Conservation (phyloP, 140 eudicot species). For the Stevia rebaudiana region DNA sequence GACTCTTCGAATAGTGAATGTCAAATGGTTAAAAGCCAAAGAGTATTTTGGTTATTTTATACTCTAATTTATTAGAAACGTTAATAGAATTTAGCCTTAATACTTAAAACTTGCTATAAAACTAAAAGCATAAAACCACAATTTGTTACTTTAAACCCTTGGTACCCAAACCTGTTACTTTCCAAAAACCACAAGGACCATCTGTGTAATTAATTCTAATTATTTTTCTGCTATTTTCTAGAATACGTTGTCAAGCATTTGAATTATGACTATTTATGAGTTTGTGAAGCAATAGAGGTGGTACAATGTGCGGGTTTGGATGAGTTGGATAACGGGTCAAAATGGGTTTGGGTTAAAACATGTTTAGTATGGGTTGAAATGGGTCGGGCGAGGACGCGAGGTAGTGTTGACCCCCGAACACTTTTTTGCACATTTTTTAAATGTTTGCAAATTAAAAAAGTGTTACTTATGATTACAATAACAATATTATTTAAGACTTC, state of each 20-base stretch:
- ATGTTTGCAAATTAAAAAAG: neutral
- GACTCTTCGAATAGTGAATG: too few relatives aligned
- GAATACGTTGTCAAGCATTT: neutral
- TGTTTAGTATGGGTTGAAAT: neutral
- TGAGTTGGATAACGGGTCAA: neutral
- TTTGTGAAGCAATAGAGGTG: neutral
- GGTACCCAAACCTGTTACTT: too few relatives aligned
- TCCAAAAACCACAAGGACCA: too few relatives aligned
- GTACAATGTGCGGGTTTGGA: neutral
- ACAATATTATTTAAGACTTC: neutral
- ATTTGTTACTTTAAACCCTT: too few relatives aligned
- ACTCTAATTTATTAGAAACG: too few relatives aligned
- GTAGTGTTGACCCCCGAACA: neutral
- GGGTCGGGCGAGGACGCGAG: too few relatives aligned
- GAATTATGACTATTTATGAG: neutral
- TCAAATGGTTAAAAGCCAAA: too few relatives aligned
- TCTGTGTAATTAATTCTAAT: too few relatives aligned
- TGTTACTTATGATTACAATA: neutral
- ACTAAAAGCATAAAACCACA: too few relatives aligned
- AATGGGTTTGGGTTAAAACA: neutral
- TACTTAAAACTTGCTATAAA: too few relatives aligned
- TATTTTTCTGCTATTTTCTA: neutral
- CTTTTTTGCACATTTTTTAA: neutral
- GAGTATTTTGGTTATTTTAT: too few relatives aligned
- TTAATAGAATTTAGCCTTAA: too few relatives aligned